A percentile compares a stretch with the other conserved stretches of the same genome.
phyloP scores from a whole-genome alignment of 768 basidiomycete genomes.

The Amanita brunnescens region DNA sequence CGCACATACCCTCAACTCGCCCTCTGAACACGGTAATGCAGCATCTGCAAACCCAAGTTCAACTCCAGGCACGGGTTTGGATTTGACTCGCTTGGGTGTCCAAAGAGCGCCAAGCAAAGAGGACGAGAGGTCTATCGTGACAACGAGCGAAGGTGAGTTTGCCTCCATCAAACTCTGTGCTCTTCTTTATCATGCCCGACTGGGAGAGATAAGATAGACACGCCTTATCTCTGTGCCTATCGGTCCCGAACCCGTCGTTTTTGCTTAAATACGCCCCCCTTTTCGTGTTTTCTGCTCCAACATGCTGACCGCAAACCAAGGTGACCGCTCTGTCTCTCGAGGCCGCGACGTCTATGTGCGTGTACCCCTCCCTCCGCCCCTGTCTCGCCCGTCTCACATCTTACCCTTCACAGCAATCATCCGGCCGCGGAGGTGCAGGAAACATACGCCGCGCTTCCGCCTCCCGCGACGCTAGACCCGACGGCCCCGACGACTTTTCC shows the following conservation, averaged over 20 bases:
- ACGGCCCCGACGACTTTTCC: constrained; percentile 48
- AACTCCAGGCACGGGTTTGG: background rate
- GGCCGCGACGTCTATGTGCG: constrained; percentile 54
- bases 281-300: no score
- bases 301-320: no score
- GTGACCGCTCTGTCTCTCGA: constrained; percentile 45
- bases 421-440: constrained; percentile 62
- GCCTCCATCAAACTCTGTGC: no score
- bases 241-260: no score
- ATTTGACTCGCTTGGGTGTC: background rate
- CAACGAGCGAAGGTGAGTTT: no score
- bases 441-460: constrained; percentile 49
- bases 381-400: background rate
- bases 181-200: no score
- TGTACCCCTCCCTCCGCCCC: constrained; percentile 8
- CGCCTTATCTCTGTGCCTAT: background rate
- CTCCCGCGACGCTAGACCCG: constrained; percentile 36
- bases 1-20: background rate
- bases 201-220: no score
- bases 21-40: background rate
- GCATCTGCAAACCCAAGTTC: background rate
- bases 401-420: constrained; percentile 31
- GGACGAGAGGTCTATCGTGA: no score
- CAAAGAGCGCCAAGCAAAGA: background rate
- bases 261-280: background rate